phyloP scores from a whole-genome alignment of 331 rosid species.

The Malus hybrid region DNA sequence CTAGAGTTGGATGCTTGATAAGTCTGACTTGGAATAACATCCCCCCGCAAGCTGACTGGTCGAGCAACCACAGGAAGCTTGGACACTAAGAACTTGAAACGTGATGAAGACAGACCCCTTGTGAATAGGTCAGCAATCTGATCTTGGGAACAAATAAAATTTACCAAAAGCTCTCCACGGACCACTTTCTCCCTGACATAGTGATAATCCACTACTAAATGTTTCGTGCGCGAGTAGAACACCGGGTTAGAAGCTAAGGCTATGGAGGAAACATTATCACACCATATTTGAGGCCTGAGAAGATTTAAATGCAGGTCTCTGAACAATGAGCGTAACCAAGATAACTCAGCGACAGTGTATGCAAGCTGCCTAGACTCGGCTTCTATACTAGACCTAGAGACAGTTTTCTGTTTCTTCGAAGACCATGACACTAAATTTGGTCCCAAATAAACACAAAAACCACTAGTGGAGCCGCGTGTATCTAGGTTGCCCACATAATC shows the following conservation, averaged over 20 bases:
- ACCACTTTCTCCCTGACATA: no score
- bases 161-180: no score
- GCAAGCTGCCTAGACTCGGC: neutral
- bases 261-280: neutral
- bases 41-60: no score
- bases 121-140: no score
- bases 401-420: neutral
- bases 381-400: neutral
- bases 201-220: neutral
- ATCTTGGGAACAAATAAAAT: no score
- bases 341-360: no score
- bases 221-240: neutral
- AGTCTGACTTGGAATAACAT: no score
- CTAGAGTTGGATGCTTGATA: no score
- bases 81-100: neutral
- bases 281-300: neutral
- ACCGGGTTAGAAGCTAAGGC: neutral
- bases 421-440: neutral
- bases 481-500: neutral
- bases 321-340: neutral
- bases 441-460: neutral
- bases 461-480: neutral
- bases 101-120: neutral
- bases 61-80: neutral
- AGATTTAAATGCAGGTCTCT: neutral